phyloP scores from a whole-genome alignment of 2,329 filamentous ascomycete species.

The Colletotrichum ledebouriae region DNA sequence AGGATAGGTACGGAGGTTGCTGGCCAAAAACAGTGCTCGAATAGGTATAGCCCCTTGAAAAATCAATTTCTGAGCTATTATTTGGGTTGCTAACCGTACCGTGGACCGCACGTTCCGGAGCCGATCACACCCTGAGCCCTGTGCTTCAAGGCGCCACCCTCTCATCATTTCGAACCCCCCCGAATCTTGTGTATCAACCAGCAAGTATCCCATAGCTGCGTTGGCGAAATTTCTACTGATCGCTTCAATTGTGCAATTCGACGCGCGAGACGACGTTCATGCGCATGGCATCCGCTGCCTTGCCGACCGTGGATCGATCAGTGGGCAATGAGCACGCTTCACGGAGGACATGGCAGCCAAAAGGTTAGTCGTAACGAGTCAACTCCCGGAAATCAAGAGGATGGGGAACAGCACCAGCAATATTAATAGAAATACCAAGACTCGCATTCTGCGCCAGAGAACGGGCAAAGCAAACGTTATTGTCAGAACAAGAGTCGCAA shows the following conservation, averaged over 20 bases:
- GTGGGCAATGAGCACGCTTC: not conserved
- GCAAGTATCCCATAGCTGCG: not conserved
- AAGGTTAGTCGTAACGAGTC: not conserved
- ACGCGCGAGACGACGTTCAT: not conserved
- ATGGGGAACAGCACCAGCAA: not conserved
- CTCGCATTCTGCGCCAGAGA: not conserved
- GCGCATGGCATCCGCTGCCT: not conserved
- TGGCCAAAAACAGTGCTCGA: too few species aligned
- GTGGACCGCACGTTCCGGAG: too few species aligned
- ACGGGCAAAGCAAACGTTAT: slow-evolving; percentile 9
- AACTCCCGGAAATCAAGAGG: not conserved
- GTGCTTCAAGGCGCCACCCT: too few species aligned
- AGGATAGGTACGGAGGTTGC: too few species aligned
- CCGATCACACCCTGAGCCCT: too few species aligned
- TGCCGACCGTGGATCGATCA: not conserved
- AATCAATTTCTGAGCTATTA: too few species aligned
- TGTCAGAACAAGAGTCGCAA: slow-evolving; percentile 15
- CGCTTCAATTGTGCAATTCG: not conserved
- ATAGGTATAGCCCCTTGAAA: too few species aligned
- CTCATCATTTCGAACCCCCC: too few species aligned
- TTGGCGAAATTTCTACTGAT: slow-evolving; percentile 5
- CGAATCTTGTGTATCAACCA: too few species aligned
- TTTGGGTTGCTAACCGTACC: too few species aligned
- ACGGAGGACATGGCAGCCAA: slow-evolving; percentile 3
- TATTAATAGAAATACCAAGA: slow-evolving; percentile 32